A percentile compares a stretch with the other conserved stretches of the same genome.
phyloP scores from a whole-genome alignment of 768 basidiomycete species.

The Russula emetica region DNA sequence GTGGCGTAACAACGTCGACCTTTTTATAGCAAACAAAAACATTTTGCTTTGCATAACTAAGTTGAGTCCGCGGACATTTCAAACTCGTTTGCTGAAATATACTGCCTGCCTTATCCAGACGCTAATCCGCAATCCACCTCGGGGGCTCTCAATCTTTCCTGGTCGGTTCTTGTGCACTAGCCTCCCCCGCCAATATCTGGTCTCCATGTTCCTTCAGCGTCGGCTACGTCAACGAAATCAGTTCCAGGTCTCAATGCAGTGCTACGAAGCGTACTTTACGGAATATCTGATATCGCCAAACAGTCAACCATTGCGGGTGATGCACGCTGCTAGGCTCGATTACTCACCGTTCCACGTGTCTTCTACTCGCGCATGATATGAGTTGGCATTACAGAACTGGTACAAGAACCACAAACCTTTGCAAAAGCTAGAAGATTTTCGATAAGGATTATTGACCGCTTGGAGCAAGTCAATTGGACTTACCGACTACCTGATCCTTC shows the following conservation, averaged over 20 bases:
- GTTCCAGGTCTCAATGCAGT: neutral
- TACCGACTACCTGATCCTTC: conserved; percentile 58
- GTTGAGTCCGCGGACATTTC: neutral
- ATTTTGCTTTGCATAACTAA: neutral
- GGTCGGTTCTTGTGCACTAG: conserved; percentile 20
- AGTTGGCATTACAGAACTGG: neutral
- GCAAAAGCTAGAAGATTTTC: conserved; percentile 15
- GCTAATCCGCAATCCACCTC: too few species aligned
- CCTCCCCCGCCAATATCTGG: conserved; percentile 50
- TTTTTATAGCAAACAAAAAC: neutral
- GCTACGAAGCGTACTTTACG: conserved; percentile 19
- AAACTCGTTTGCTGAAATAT: too few species aligned
- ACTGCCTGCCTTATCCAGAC: neutral
- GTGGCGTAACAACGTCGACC: neutral
- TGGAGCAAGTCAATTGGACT: conserved; percentile 16
- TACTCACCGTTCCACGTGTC: conserved; percentile 23
- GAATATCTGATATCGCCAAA: conserved; percentile 6
- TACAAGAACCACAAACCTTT: conserved; percentile 12
- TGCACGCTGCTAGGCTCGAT: neutral
- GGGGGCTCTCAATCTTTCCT: conserved; percentile 16
- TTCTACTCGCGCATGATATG: conserved; percentile 2
- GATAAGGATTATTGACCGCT: neutral
- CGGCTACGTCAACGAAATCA: conserved; percentile 29
- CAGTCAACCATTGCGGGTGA: neutral
- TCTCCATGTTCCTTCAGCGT: conserved; percentile 51